Evolutionary conservation across 1,284 basidiomycete genomes (phyloP), one percentile per base, ranked within the genome.

Genomic region (Sanguinoderma infundibulare): DNA sequence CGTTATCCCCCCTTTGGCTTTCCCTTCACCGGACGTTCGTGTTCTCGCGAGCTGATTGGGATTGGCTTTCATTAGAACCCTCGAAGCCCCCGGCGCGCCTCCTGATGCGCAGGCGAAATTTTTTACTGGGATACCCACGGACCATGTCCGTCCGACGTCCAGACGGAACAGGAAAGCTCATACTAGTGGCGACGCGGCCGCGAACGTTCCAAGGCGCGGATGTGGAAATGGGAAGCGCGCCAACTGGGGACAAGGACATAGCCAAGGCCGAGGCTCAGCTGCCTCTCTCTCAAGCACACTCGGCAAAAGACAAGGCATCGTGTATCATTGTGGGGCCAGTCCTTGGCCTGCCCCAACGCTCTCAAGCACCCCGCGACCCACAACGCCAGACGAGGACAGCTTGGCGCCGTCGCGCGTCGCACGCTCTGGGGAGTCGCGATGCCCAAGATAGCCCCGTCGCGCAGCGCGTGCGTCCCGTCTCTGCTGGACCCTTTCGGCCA

Each of bases 351-450:
- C 28, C n/a, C 17, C n/a, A 32, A 20, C 28, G 8, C n/a, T 49
- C 46, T 17, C n/a, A 28, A 32, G 32, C 46, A 20, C 32, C 46
- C n/a, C 28, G 24, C 30, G 46, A 26, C 3, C 15, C 5, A 30
- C 28, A 38, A 51, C 55, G 55, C 42, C 46, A 51, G 55, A 8
- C 17, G 20, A 30, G 42, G 46, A 10, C n/a, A 17, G 15, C 55
- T 56, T 56, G 55, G 46, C 55, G 35, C 32, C 24, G 15, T 28
- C 42, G 24, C 20, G 28, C 57, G 28, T 65, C 64, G 60, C 64
- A 65, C 61, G 64, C 53, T n/a, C 58, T n/a, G 57, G 58, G 60
- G 57, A 55, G 64, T 39, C 58, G 58, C 60, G 52, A 47, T 26
- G 47, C 56, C 57, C 46, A 44, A 46, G 36, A 47, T 46, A 53